Evolutionary conservation across 345 rosid genomes (phyloP), one percentile per base, ranked within the genome.

Genomic region (Aethionema arabicum): DNA sequence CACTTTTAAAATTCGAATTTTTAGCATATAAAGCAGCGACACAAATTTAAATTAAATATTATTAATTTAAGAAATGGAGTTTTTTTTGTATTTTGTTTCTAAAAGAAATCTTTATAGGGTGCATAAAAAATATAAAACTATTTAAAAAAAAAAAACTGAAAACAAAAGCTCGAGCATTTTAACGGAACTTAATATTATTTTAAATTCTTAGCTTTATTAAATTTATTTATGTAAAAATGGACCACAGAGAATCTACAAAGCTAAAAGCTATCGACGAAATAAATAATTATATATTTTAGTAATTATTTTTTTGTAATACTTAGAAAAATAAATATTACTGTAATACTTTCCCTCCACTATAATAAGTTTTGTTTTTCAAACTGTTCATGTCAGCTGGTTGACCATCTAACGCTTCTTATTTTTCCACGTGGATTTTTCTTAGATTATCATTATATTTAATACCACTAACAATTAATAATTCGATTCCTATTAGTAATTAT

Each of bases 191-290:
- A 5, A 45, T 56, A 6, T 2, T n/a, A 32, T 13, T 13, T 3
- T n/a, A 42, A 42, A 4, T 4, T 0, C 4, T 3, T 32, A 47
- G 60, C 67, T 32, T 62, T 63, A 21, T 21, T 21, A 21, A 21
- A 21, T 21, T 21, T 39, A 55, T 62, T 56, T 62, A 27, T 47
- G 32, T 53, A 21, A 53, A 13, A 69, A 5, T 61, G 68, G 74
- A 69, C 74, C 68, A 55, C 68, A 54, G 11, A 53, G 61, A 62
- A 61, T 68, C 73, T 68, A 67, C 36, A 55, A 61, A 69, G 32
- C 52, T 68, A 38, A 13, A 38, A 13, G 61, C 6, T 63, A 70
- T 63, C 59, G 56, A 70, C 27, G 68, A 63, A 70, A 56, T 63
- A 63, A 63, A 64, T 70, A 69, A 70, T 59, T 48, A 35, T 70